Percentiles rank a stretch among this genome's conserved stretches.
Conservation (phyloP, 306 rosid genomes). For the Fragaria ananassa region DNA sequence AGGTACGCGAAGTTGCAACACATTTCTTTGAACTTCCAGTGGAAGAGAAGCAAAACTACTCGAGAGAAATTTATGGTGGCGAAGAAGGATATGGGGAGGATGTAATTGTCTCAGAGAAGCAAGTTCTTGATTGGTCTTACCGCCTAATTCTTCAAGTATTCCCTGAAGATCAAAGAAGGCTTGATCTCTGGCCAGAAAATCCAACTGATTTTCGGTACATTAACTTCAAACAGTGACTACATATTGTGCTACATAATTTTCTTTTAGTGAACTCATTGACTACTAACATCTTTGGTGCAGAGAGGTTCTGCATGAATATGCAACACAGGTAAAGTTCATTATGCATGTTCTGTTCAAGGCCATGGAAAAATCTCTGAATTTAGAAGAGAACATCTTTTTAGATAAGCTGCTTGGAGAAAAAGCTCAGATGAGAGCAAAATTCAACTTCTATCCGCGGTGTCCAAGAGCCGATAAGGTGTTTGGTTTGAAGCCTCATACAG, state of each 20-base stretch:
- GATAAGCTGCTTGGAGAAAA: conserved; percentile 43
- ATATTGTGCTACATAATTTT: not conserved
- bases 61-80: conserved; percentile 27
- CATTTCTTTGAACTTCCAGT: conserved; percentile 54
- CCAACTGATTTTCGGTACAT: conserved; percentile 52
- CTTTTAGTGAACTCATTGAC: not conserved
- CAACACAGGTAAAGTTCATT: conserved; percentile 34
- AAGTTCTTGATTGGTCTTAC: conserved; percentile 71
- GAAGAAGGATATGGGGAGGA: conserved; percentile 74
- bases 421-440: conserved; percentile 35
- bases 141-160: conserved; percentile 43
- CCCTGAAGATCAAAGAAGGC: conserved; percentile 52
- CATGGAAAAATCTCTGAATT: conserved; percentile 63
- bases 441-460: conserved; percentile 73
- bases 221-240: not conserved
- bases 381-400: conserved; percentile 55
- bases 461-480: conserved; percentile 56
- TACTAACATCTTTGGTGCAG: conserved; percentile 26
- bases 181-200: conserved; percentile 52
- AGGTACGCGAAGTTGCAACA: conserved; percentile 44
- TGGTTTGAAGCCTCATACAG: conserved; percentile 68
- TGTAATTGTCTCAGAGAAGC: conserved; percentile 39
- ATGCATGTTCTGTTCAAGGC: conserved; percentile 53
- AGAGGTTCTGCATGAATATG: conserved; percentile 42
- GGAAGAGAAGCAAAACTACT: conserved; percentile 54